Evolutionary conservation across 1,284 basidiomycete genomes (phyloP).

Genomic region (Leccinum glutinopallens): DNA sequence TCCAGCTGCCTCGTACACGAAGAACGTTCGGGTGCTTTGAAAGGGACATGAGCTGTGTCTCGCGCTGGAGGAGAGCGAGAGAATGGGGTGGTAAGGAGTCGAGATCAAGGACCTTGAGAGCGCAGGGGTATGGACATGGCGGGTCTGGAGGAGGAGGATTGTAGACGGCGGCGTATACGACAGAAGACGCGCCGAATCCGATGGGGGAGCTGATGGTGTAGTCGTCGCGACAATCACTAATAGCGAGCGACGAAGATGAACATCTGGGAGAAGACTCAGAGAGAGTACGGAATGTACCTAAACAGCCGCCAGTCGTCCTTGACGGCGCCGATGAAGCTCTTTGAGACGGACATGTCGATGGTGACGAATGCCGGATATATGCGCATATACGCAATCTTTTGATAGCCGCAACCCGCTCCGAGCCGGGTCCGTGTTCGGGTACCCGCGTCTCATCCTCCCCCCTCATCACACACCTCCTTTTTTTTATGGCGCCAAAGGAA

Average conservation of each 20-base stretch:
- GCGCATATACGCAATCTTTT: not conserved
- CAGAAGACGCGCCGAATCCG: conserved; percentile 86
- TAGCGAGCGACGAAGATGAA: conserved; percentile 11
- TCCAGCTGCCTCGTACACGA: conserved; percentile 88
- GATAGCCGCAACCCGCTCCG: conserved; percentile 18
- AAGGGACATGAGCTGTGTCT: conserved; percentile 90
- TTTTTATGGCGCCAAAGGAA: conserved; percentile 63
- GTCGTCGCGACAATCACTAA: conserved; percentile 69
- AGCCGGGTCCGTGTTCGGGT: conserved; percentile 27
- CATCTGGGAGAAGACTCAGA: not conserved
- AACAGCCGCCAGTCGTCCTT: conserved; percentile 85
- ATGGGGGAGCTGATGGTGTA: conserved; percentile 75
- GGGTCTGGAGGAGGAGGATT: conserved; percentile 41
- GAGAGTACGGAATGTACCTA: conserved; percentile 46
- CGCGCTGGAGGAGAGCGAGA: conserved; percentile 71
- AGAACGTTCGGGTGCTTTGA: conserved; percentile 93
- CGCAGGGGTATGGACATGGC: conserved; percentile 58
- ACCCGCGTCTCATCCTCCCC: conserved; percentile 10
- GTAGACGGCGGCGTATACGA: conserved; percentile 79
- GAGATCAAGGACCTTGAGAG: conserved; percentile 87
- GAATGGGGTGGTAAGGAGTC: conserved; percentile 72
- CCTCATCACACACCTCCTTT: conserved; percentile 22
- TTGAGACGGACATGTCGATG: conserved; percentile 15
- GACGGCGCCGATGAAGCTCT: conserved; percentile 69
- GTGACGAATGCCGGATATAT: not conserved